Evolutionary conservation across 352 stramenopile genomes (phyloP).

Genomic region (Phytopythium chamaehyphon): DNA sequence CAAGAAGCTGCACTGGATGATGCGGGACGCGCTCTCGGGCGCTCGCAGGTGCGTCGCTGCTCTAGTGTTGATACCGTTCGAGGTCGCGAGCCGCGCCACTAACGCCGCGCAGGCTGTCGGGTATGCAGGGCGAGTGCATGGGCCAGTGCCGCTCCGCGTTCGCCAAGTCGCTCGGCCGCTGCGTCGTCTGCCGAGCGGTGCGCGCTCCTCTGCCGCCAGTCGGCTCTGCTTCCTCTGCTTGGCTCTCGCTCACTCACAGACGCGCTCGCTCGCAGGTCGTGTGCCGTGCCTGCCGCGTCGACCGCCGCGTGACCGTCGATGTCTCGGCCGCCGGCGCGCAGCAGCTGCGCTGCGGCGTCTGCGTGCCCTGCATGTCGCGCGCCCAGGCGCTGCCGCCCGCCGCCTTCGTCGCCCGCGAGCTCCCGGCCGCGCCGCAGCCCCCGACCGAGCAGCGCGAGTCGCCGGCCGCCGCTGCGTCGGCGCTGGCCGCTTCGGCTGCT

Average conservation of each 20-base stretch:
- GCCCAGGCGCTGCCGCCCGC: conserved; percentile 21
- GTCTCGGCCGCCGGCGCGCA: conserved; percentile 21
- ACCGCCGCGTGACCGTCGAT: conserved; percentile 33
- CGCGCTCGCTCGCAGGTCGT: conserved; percentile 14
- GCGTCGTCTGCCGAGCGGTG: conserved; percentile 34
- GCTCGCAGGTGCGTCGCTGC: conserved; percentile 15
- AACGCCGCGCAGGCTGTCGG: background rate
- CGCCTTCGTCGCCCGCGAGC: conserved; percentile 23
- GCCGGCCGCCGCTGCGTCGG: no score
- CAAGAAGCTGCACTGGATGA: conserved; percentile 47
- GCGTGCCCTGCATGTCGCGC: conserved; percentile 26
- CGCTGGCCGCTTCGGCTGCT: no score
- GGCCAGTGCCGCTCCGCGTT: conserved; percentile 29
- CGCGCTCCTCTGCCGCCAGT: background rate
- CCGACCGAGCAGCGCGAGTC: no score
- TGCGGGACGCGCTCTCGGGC: conserved; percentile 23
- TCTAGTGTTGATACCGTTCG: background rate
- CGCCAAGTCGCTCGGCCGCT: conserved; percentile 23
- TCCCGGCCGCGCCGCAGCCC: no score
- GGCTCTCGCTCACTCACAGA: background rate
- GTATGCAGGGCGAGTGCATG: conserved; percentile 19
- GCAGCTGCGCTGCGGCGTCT: conserved; percentile 31
- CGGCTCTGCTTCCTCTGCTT: background rate
- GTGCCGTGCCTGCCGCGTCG: conserved; percentile 30
- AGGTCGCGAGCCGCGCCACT: background rate